Percentiles rank a stretch among this genome's conserved stretches.
Evolutionary conservation across 2,329 filamentous ascomycete genomes (phyloP).

Genomic region (Cordyceps tenuipes): DNA sequence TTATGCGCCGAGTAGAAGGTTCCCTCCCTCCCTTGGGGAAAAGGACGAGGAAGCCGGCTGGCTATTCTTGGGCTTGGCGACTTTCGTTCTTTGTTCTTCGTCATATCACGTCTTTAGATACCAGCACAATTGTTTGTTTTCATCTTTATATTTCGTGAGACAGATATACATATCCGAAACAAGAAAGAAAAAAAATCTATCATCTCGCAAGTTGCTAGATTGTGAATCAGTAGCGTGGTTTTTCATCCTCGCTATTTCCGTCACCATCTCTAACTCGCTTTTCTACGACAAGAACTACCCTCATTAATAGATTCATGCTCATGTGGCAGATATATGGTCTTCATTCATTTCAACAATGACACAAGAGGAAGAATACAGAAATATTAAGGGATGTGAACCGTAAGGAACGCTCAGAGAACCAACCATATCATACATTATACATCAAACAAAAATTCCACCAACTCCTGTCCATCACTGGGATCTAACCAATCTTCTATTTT

Average conservation of each 20-base stretch:
- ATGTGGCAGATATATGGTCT: neutral
- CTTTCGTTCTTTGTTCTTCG: neutral
- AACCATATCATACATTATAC: neutral
- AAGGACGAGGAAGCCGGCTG: neutral
- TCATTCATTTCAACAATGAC: neutral
- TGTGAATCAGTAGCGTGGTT: neutral
- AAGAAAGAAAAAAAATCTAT: neutral
- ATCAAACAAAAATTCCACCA: neutral
- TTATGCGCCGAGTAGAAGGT: too few relatives aligned
- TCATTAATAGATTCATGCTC: neutral
- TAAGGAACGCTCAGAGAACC: neutral
- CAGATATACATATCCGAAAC: neutral
- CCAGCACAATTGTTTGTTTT: neutral
- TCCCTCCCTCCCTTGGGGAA: neutral
- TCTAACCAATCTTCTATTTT: neutral
- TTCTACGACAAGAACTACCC: too few relatives aligned
- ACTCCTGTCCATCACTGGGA: neutral
- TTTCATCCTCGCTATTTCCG: too few relatives aligned
- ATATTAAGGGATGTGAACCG: neutral
- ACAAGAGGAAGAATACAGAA: neutral
- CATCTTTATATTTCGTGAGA: neutral
- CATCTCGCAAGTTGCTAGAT: neutral
- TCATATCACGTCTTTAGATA: neutral
- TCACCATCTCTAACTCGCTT: too few relatives aligned
- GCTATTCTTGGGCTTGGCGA: neutral